Evolutionary conservation across 176 grass and related monocot genomes (phyloP).

Genomic region (Triticum urartu): DNA sequence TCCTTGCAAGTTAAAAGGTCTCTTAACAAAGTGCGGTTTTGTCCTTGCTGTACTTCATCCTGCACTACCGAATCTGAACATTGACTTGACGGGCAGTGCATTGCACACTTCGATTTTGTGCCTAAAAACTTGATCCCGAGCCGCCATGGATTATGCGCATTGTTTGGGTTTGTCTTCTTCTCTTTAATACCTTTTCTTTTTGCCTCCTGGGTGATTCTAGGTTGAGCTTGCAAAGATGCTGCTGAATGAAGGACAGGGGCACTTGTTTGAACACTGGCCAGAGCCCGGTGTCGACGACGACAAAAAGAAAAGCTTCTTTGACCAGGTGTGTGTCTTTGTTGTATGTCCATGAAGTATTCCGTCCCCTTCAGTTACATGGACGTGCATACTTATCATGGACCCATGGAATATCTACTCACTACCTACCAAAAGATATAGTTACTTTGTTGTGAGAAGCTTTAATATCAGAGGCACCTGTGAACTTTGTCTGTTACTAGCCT

Average conservation of each 20-base stretch:
- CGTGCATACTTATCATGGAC: neutral
- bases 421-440: no score
- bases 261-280: constrained; percentile 83
- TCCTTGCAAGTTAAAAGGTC: neutral
- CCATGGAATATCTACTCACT: neutral
- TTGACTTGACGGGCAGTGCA: neutral
- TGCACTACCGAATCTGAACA: neutral
- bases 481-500: neutral
- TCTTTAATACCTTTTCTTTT: neutral
- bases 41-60: neutral
- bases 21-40: neutral
- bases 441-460: no score
- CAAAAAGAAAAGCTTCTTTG: constrained; percentile 75
- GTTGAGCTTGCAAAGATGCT: constrained; percentile 68
- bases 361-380: no score
- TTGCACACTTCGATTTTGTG: neutral
- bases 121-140: no score
- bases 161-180: neutral
- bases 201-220: constrained; percentile 27
- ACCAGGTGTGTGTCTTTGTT: constrained; percentile 46
- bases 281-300: constrained; percentile 60
- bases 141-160: neutral
- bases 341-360: neutral
- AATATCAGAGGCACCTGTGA: no score
- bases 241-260: constrained; percentile 60